A percentile compares a stretch with the other conserved stretches of the same genome.
These are phyloP conservation scores for Blastobotrys buckinghamii DNA, from an alignment of 1,139 yeast genomes.

Conservation along the genomic window DNA sequence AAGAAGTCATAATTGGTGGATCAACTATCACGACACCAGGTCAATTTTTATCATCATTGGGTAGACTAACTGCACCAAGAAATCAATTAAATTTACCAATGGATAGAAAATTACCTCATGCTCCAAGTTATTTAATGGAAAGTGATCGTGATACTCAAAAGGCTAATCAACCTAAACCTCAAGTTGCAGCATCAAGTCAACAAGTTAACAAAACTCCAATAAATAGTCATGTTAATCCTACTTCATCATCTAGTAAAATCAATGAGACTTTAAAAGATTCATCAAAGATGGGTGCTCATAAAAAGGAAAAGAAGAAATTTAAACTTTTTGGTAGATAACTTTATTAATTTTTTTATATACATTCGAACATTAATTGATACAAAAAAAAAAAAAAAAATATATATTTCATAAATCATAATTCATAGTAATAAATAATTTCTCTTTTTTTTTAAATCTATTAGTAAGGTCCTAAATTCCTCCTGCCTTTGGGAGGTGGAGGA, in stretches of 20 bases:
- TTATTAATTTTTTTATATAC: background rate
- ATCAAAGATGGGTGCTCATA: background rate
- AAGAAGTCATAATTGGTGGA: constrained; percentile 79
- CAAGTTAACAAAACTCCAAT: background rate
- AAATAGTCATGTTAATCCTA: background rate
- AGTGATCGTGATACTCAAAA: constrained; percentile 24
- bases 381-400: background rate
- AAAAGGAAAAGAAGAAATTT: constrained; percentile 11
- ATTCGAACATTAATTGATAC: too few species aligned
- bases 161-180: constrained; percentile 9
- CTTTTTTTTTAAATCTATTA: background rate
- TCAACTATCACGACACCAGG: constrained; percentile 68
- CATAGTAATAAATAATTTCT: background rate
- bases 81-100: constrained; percentile 27
- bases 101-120: constrained; percentile 26
- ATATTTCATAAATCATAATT: background rate
- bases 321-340: constrained; percentile 9
- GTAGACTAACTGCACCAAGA: constrained; percentile 27
- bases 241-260: background rate
- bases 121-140: constrained; percentile 29
- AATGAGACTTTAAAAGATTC: constrained; percentile 7
- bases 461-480: background rate
- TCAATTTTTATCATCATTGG: constrained; percentile 38
- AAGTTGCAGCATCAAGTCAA: constrained; percentile 9
- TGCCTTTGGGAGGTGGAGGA: background rate